A percentile compares a stretch with the other conserved stretches of the same genome.
phyloP scores from a whole-genome alignment of 192 early-diverging fungal genomes.

The Podila epigama region DNA sequence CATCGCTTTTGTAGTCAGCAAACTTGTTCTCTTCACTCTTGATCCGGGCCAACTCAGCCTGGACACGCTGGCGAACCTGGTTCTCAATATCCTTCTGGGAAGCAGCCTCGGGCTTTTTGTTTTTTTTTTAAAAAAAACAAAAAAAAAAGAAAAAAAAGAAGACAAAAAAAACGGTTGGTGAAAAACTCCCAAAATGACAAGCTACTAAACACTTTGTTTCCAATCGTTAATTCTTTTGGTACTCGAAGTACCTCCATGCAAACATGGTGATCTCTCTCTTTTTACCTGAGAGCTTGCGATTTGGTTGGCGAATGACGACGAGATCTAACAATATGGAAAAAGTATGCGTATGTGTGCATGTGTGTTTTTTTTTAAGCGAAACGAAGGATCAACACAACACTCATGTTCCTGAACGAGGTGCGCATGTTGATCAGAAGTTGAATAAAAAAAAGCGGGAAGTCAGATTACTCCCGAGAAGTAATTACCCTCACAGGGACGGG shows the following conservation, averaged over 20 bases:
- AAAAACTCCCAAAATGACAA: too few species aligned
- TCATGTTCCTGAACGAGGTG: background rate
- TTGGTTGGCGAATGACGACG: conserved; percentile 39
- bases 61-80: conserved; percentile 43
- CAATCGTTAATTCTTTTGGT: background rate
- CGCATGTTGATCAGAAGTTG: background rate
- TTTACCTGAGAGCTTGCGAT: conserved; percentile 37
- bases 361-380: too few species aligned
- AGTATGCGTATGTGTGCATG: background rate
- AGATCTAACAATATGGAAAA: conserved; percentile 8
- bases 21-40: conserved; percentile 23
- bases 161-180: too few species aligned
- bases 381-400: too few species aligned
- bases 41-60: conserved; percentile 39
- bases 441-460: background rate
- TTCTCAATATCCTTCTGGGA: conserved; percentile 34
- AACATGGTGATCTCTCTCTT: too few species aligned
- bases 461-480: background rate
- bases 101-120: conserved; percentile 13
- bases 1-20: conserved; percentile 25
- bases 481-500: conserved; percentile 48
- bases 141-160: background rate
- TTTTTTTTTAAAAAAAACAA: background rate
- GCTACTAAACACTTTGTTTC: too few species aligned
- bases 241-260: too few species aligned